These are phyloP conservation scores for Pseudogymnoascus sp. DNA, from an alignment of 2,329 filamentous ascomycete genomes.

Conservation along the genomic window DNA sequence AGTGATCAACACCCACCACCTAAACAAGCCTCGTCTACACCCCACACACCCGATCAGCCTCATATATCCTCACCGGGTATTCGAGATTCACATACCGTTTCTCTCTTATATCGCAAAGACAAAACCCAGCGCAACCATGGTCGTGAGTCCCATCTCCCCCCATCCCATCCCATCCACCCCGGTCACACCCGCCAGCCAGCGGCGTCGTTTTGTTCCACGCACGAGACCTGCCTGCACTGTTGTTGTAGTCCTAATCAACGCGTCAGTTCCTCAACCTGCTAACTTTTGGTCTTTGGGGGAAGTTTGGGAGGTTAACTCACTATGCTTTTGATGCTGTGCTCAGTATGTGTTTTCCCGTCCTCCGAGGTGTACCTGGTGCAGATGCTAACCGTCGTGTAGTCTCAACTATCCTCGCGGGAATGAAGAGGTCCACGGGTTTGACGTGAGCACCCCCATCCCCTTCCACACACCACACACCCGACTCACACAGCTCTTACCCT, in stretches of 20 bases:
- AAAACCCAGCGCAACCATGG: constrained; percentile 28
- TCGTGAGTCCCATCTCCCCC: constrained; percentile 27
- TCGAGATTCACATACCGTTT: not conserved
- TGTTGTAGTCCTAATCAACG: constrained; percentile 27
- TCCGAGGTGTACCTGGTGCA: not conserved
- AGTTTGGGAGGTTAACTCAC: constrained; percentile 89
- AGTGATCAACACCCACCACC: not conserved
- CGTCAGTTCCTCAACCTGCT: constrained; percentile 56
- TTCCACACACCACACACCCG: no score
- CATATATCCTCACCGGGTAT: not conserved
- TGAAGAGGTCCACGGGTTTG: constrained; percentile 93
- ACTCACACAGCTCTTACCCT: no score
- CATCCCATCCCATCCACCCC: not conserved
- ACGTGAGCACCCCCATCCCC: constrained; percentile 59
- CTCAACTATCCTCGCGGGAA: constrained; percentile 90
- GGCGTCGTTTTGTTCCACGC: constrained; percentile 6
- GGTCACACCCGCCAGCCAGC: constrained; percentile 11
- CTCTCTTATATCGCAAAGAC: not conserved
- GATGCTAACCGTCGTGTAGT: constrained; percentile 45
- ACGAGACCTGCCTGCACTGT: not conserved
- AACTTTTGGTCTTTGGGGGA: constrained; percentile 59
- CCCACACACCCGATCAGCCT: not conserved
- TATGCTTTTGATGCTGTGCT: constrained; percentile 95
- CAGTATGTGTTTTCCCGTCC: constrained; percentile 44
- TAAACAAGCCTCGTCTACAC: not conserved